Evolutionary conservation across 2,329 filamentous ascomycete genomes (phyloP).

Genomic region (Dactylellina leptospora): DNA sequence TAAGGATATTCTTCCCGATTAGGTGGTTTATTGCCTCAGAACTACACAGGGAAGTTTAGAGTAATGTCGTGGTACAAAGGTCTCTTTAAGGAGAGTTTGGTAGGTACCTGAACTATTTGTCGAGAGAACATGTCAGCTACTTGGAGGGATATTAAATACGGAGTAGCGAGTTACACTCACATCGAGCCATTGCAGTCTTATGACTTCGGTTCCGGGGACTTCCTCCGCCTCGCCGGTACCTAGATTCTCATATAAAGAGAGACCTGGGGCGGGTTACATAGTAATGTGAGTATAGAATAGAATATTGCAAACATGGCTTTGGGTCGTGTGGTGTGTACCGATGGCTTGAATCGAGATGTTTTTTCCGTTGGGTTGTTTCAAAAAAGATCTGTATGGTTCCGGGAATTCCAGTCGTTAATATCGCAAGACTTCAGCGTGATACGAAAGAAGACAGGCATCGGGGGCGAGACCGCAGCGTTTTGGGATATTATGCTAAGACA

Average conservation of each 20-base stretch:
- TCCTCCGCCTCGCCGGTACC: constrained; percentile 71
- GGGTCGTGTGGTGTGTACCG: constrained; percentile 63
- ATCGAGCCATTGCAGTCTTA: constrained; percentile 97
- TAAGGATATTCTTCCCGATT: constrained; percentile 88
- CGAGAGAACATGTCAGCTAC: not conserved
- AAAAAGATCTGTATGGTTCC: constrained; percentile 76
- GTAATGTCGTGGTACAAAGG: not conserved
- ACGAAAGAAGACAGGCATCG: no score
- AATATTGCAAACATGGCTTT: not conserved
- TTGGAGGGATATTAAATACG: not conserved
- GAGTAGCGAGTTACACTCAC: constrained; percentile 63
- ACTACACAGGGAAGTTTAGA: constrained; percentile 60
- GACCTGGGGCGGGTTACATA: constrained; percentile 57
- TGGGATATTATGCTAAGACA: not conserved
- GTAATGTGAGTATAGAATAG: not conserved
- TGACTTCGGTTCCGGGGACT: constrained; percentile 88
- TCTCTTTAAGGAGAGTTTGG: no score
- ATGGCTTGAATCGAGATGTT: constrained; percentile 99
- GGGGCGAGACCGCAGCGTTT: no score
- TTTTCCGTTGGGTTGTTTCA: constrained; percentile 83
- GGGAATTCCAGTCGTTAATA: no score
- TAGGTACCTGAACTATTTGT: constrained; percentile 32
- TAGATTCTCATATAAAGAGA: constrained; percentile 93
- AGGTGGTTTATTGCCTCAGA: constrained; percentile 85
- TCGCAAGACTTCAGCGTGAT: no score